Conservation (phyloP, 2,329 filamentous ascomycete genomes). For the Calonectria pteridis region DNA sequence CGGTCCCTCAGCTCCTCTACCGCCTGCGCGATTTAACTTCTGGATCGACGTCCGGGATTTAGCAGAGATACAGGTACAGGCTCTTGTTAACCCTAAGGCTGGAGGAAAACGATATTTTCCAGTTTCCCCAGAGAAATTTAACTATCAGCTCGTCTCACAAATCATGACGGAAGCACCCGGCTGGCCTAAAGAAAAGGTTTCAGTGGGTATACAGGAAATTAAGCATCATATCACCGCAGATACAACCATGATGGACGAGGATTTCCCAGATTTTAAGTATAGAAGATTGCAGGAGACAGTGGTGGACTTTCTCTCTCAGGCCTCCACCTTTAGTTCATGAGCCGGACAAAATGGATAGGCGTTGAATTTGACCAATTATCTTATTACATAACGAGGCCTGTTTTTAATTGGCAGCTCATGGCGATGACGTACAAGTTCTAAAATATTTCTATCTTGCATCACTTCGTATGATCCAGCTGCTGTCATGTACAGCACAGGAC, state of each 20-base stretch:
- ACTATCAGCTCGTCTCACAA: constrained; percentile 21
- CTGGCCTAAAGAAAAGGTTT: background rate
- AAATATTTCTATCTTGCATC: background rate
- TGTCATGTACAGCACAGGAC: background rate
- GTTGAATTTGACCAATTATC: background rate
- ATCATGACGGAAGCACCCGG: background rate
- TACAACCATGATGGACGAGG: background rate
- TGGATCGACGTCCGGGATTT: constrained; percentile 29
- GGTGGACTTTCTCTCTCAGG: constrained; percentile 8
- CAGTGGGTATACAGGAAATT: background rate
- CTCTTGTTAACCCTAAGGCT: background rate
- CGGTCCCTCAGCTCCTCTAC: background rate
- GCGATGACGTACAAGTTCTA: background rate
- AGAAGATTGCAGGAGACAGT: constrained; percentile 5
- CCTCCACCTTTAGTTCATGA: background rate
- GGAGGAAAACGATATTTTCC: constrained; percentile 23
- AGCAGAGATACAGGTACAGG: constrained; percentile 24
- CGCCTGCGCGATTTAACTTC: constrained; percentile 27
- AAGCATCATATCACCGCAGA: constrained; percentile 12
- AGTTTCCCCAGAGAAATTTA: constrained; percentile 26
- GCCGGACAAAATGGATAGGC: rapidly evolving
- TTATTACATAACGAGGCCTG: background rate
- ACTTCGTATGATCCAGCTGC: background rate
- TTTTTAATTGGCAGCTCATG: background rate
- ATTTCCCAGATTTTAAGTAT: constrained; percentile 15